Percentiles rank a stretch among this genome's conserved stretches.
Conservation (phyloP, 2,329 filamentous ascomycete species). For the Clonostachys rhizophaga region DNA sequence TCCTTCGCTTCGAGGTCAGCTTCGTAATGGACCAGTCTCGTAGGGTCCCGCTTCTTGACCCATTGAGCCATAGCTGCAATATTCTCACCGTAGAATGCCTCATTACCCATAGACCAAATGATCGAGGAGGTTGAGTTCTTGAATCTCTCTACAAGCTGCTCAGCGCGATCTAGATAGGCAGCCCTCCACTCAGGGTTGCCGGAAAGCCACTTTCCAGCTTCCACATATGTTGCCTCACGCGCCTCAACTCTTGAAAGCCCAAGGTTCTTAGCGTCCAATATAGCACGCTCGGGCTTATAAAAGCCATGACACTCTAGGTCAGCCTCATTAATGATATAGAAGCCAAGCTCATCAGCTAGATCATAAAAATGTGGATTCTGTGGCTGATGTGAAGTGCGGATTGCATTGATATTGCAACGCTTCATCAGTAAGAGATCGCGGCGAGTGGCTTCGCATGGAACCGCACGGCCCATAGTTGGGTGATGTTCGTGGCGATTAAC, state of each 20-base stretch:
- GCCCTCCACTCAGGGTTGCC: slow-evolving; percentile 57
- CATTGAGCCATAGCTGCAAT: slow-evolving; percentile 64
- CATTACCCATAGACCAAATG: slow-evolving; percentile 70
- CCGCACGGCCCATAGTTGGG: slow-evolving; percentile 55
- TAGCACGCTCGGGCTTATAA: slow-evolving; percentile 24
- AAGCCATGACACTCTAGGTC: slow-evolving; percentile 53
- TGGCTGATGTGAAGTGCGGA: slow-evolving; percentile 58
- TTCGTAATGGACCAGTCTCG: slow-evolving; percentile 62
- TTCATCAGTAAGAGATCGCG: slow-evolving; percentile 66
- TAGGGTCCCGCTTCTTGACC: slow-evolving; percentile 51
- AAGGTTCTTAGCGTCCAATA: slow-evolving; percentile 4
- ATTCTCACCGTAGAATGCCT: slow-evolving; percentile 66
- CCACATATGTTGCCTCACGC: slow-evolving; percentile 2
- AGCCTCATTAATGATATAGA: slow-evolving; percentile 54
- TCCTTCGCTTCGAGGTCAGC: slow-evolving; percentile 52
- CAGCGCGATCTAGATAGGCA: slow-evolving; percentile 63
- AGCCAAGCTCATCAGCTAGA: too few relatives aligned
- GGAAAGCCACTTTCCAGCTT: slow-evolving; percentile 44
- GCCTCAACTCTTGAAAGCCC: slow-evolving; percentile 1
- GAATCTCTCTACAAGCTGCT: slow-evolving; percentile 57
- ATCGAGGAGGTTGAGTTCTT: slow-evolving; percentile 61
- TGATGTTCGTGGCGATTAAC: slow-evolving; percentile 71
- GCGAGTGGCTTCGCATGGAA: slow-evolving; percentile 54
- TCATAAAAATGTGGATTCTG: too few relatives aligned
- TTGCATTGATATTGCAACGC: slow-evolving; percentile 64